Conservation (phyloP, 2,329 filamentous ascomycete species). For the Fusarium newnesense region DNA sequence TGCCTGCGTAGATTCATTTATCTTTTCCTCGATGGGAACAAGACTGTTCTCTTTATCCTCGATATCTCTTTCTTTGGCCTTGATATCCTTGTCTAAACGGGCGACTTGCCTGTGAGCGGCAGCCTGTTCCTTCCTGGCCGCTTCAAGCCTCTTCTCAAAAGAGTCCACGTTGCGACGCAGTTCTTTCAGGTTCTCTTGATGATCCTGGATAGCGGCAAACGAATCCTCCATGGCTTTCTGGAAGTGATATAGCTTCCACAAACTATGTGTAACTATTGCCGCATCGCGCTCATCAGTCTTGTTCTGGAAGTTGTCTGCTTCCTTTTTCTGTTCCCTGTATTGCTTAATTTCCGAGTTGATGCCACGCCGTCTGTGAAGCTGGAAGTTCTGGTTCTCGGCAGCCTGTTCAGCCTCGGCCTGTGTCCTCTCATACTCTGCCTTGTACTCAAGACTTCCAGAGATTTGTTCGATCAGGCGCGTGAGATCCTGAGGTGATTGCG, state of each 20-base stretch:
- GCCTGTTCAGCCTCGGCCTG: slow-evolving; percentile 88
- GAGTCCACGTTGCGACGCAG: slow-evolving; percentile 87
- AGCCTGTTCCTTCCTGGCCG: slow-evolving; percentile 84
- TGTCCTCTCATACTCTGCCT: slow-evolving; percentile 91
- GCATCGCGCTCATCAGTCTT: slow-evolving; percentile 92
- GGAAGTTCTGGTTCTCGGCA: slow-evolving; percentile 86
- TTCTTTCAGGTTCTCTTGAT: slow-evolving; percentile 95
- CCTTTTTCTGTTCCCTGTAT: slow-evolving; percentile 95
- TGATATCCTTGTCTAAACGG: slow-evolving; percentile 87
- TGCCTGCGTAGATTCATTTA: slow-evolving; percentile 79
- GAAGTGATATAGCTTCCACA: slow-evolving; percentile 98
- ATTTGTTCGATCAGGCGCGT: slow-evolving; percentile 97
- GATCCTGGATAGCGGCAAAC: slow-evolving; percentile 87
- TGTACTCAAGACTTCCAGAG: slow-evolving; percentile 93
- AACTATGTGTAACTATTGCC: slow-evolving; percentile 89
- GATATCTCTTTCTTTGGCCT: slow-evolving; percentile 84
- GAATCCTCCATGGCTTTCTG: slow-evolving; percentile 94
- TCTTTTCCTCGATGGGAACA: slow-evolving; percentile 92
- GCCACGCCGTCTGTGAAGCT: slow-evolving; percentile 86
- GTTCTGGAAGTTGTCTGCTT: slow-evolving; percentile 91
- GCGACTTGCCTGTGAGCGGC: slow-evolving; percentile 79
- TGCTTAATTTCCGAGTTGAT: slow-evolving; percentile 99
- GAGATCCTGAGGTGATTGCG: slow-evolving; percentile 92
- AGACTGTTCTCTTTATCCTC: slow-evolving; percentile 87
- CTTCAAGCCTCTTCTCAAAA: slow-evolving; percentile 82